Evolutionary conservation across 2,329 filamentous ascomycete genomes (phyloP).

Genomic region (Aspergillus eucalypticola): DNA sequence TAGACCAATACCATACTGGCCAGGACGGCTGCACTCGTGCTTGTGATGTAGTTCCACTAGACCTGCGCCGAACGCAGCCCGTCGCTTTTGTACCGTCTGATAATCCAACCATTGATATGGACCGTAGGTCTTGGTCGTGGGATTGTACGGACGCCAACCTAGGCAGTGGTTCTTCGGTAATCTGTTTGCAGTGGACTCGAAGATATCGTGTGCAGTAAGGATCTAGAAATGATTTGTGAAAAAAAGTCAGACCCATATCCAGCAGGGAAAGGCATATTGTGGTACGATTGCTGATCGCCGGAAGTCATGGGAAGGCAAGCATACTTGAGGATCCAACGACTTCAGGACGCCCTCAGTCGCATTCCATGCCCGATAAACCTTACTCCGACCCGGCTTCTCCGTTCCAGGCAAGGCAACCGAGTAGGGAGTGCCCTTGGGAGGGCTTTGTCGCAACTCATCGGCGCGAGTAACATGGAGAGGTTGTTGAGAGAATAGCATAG

Average conservation of each 20-base stretch:
- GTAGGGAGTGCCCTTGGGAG: conserved; percentile 75
- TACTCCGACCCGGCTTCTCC: conserved; percentile 68
- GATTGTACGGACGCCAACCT: conserved; percentile 78
- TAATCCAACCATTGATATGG: conserved; percentile 85
- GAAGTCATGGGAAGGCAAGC: conserved; percentile 12
- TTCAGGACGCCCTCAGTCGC: conserved; percentile 71
- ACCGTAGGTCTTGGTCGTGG: conserved; percentile 70
- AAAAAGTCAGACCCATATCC: not conserved
- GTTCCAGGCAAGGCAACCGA: conserved; percentile 75
- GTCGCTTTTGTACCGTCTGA: conserved; percentile 71
- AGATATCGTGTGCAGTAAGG: conserved; percentile 75
- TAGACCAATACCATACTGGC: conserved; percentile 71
- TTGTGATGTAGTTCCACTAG: conserved; percentile 78
- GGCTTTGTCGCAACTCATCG: conserved; percentile 59
- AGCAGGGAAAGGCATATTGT: not conserved
- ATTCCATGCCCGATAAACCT: conserved; percentile 81
- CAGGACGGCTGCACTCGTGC: conserved; percentile 64
- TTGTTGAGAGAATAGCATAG: conserved; percentile 43
- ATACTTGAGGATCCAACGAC: conserved; percentile 68
- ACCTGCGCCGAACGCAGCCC: conserved; percentile 82
- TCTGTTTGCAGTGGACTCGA: conserved; percentile 67
- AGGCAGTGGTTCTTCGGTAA: conserved; percentile 71
- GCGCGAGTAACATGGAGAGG: conserved; percentile 39
- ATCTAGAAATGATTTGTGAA: conserved; percentile 34
- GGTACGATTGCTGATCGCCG: not conserved